Conservation (phyloP, 768 basidiomycete genomes). For the Pluteus cervinus region DNA sequence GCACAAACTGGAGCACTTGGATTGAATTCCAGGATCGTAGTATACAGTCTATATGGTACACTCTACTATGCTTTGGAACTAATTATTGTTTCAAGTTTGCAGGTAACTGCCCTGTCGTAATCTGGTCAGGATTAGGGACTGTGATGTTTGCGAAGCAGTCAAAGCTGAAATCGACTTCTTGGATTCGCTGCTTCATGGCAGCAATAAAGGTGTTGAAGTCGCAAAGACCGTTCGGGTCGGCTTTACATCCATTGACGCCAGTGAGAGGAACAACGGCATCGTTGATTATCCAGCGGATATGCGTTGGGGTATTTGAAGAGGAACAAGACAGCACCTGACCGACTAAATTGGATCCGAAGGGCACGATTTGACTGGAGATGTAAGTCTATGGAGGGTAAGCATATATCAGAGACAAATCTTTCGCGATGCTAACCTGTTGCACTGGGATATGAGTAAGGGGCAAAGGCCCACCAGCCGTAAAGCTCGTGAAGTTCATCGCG, state of each 20-base stretch:
- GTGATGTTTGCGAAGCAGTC: constrained; percentile 76
- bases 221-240: constrained; percentile 74
- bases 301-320: constrained; percentile 38
- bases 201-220: constrained; percentile 66
- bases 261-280: constrained; percentile 82
- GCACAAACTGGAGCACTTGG: too few relatives aligned
- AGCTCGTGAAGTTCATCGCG: constrained; percentile 74
- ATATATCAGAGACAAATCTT: constrained; percentile 71
- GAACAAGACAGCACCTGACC: constrained; percentile 50
- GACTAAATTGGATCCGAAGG: too few relatives aligned
- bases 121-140: too few relatives aligned
- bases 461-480: constrained; percentile 69
- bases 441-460: constrained; percentile 70
- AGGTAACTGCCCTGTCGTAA: too few relatives aligned
- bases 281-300: constrained; percentile 83
- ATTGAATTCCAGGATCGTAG: too few relatives aligned
- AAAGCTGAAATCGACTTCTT: constrained; percentile 63
- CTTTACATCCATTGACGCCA: constrained; percentile 66
- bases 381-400: constrained; percentile 87
- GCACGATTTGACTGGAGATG: constrained; percentile 80
- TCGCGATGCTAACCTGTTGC: constrained; percentile 48
- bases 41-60: too few relatives aligned
- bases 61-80: too few relatives aligned
- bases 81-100: too few relatives aligned
- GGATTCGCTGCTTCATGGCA: constrained; percentile 62